Base-by-base conservation (phyloP, 192 early-diverging fungal genomes). In the Phlyctochytrium arcticum region DNA sequence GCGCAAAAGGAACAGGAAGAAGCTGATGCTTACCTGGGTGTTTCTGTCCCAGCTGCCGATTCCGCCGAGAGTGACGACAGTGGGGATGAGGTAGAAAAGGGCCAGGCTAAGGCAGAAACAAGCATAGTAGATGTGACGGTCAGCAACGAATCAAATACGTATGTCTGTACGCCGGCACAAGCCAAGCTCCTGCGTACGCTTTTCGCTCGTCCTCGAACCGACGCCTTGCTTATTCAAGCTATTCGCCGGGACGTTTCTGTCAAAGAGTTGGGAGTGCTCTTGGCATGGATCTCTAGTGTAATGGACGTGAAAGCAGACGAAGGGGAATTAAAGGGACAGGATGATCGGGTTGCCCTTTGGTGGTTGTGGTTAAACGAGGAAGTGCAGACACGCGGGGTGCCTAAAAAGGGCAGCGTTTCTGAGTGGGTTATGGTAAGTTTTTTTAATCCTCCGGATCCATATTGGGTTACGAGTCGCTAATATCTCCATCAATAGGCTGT, bases 351-450 rank as follows among this genome's bases (percentile, higher is more conserved):
- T 26, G 32, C 51, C 17, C 32, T 54, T 15, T 65, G 63, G 63
- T 57, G 51, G 63, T 12, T 65, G 12, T 54, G 53, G 63, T 34
- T 19, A 34, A 12, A 17, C 32, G 55, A 57, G 26, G 23, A 57
- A 34, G 15, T 12, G 26, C 8, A 29, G 12, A 32, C 9, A 27
- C 9, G 23, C 15, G 3, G 15, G 17, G 55, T n/a, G 24, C 55
- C 55, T 29, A 29, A 34, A n/a, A 10, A 12, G 12, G 50, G 27
- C 12, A 27, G 50, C 12, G 3, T 54, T 23, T 37, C 36, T 29
- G 62, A 65, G 30, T 65, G 63, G 63, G 21, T 33, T 8, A 17
- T 44, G 63, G 63, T 65, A 65, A 2, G 63, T 30, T 2, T 42
- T 42, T 44, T 44, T 2, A 44, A 44, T 44, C 39, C 39, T 12